Conservation (phyloP, 495 filamentous ascomycete species). For the Trichoderma orchidacearum region DNA sequence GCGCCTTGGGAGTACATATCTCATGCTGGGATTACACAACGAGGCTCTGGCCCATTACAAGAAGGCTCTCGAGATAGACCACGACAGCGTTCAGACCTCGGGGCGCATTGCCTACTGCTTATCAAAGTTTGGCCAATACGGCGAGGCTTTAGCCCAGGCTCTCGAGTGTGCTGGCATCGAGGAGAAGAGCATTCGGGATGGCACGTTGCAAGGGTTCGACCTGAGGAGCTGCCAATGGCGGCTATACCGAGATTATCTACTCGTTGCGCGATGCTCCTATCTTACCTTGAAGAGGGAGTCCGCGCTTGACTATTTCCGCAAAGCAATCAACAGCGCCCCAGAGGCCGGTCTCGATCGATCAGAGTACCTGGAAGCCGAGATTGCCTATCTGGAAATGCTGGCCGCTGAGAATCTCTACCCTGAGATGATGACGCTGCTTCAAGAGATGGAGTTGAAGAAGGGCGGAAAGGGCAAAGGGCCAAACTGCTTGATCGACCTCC, state of each 20-base stretch:
- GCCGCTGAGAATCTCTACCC: not conserved
- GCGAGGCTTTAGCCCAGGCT: not conserved
- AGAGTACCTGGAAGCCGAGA: constrained; percentile 1
- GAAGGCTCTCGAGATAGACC: not conserved
- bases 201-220: not conserved
- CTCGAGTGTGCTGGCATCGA: constrained; percentile 3
- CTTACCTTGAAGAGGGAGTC: not conserved
- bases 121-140: not conserved
- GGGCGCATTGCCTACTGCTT: constrained; percentile 4
- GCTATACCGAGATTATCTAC: constrained; percentile 3
- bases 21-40: not conserved
- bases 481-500: not conserved
- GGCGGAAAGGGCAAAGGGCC: not conserved
- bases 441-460: not conserved
- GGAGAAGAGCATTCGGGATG: not conserved
- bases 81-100: not conserved
- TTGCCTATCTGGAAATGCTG: constrained; percentile 1
- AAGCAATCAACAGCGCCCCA: constrained; percentile 1
- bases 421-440: constrained; percentile 2
- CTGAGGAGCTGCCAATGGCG: not conserved
- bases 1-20: constrained; percentile 4
- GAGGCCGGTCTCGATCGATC: not conserved
- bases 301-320: constrained; percentile 1
- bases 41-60: constrained; percentile 4
- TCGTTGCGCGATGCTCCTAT: not conserved